These are phyloP conservation scores for Cryoendolithus antarcticus DNA, from an alignment of 2,329 filamentous ascomycete species.

Conservation along the genomic window DNA sequence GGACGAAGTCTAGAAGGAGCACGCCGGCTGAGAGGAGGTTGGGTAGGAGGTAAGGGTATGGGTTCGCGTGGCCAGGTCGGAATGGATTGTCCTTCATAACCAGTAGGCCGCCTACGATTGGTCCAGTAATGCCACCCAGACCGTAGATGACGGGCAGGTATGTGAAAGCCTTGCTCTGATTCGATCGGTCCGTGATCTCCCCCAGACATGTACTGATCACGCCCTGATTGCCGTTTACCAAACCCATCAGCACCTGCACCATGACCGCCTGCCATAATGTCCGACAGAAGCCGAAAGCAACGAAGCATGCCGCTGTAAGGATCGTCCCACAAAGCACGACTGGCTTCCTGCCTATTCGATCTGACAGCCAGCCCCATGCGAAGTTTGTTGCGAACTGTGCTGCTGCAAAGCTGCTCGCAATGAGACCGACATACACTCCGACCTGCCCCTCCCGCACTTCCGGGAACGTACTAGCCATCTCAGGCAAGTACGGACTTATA, in stretches of 20 bases:
- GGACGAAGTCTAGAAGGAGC: conserved; percentile 56
- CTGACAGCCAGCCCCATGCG: conserved; percentile 76
- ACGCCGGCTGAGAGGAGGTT: conserved; percentile 69
- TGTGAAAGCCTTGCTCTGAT: conserved; percentile 86
- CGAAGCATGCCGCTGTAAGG: conserved; percentile 69
- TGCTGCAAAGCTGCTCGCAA: conserved; percentile 82
- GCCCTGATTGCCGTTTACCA: conserved; percentile 83
- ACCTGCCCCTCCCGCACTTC: conserved; percentile 59
- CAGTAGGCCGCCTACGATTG: conserved; percentile 76
- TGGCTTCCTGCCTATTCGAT: conserved; percentile 68
- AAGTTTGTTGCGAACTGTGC: conserved; percentile 90
- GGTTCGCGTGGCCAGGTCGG: conserved; percentile 36
- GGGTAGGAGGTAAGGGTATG: conserved; percentile 72
- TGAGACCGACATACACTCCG: conserved; percentile 78
- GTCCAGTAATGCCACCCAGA: conserved; percentile 83
- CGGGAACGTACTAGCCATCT: conserved; percentile 80
- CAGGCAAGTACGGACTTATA: conserved; percentile 85
- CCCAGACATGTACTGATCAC: conserved; percentile 88
- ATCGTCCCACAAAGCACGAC: conserved; percentile 71
- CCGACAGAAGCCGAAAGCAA: conserved; percentile 75
- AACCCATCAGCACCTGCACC: conserved; percentile 80
- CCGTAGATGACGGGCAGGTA: conserved; percentile 96
- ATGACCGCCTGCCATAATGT: conserved; percentile 72
- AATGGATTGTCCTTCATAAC: conserved; percentile 53
- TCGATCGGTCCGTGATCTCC: conserved; percentile 87